phyloP scores from a whole-genome alignment of 192 early-diverging fungal genomes.

The Lobulomyces angularis region DNA sequence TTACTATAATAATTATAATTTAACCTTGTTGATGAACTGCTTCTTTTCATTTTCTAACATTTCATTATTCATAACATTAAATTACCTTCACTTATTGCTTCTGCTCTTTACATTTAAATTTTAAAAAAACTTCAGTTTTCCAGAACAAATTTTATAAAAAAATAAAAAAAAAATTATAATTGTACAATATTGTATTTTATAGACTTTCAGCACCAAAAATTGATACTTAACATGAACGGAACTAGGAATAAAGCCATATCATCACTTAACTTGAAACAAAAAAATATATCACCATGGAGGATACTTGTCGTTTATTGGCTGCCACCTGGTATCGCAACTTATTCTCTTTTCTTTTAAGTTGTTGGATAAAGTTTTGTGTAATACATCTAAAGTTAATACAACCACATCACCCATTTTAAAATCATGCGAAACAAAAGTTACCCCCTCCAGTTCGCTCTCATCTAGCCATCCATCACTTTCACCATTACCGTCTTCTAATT shows the following conservation, averaged over 20 bases:
- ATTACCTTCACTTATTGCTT: too few relatives aligned
- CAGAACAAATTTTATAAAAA: too few relatives aligned
- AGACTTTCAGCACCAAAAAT: too few relatives aligned
- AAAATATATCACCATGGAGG: slow-evolving; percentile 9
- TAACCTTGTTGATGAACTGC: too few relatives aligned
- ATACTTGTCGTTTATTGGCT: not conserved
- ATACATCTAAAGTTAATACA: slow-evolving; percentile 15
- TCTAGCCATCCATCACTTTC: not conserved
- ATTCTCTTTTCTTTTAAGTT: slow-evolving; percentile 19
- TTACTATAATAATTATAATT: too few relatives aligned
- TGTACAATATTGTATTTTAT: too few relatives aligned
- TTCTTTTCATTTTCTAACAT: too few relatives aligned
- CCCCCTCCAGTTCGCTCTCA: not conserved
- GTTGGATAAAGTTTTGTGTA: slow-evolving; percentile 31
- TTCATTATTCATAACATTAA: too few relatives aligned
- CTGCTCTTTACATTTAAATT: too few relatives aligned
- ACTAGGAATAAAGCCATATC: slow-evolving; percentile 14
- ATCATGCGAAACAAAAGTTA: slow-evolving; percentile 13
- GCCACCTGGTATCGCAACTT: slow-evolving; percentile 33
- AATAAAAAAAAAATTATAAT: too few relatives aligned
- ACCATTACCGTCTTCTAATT: not conserved
- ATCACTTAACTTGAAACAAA: slow-evolving; percentile 2
- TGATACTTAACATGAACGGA: too few relatives aligned
- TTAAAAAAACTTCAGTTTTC: too few relatives aligned
- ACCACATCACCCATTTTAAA: slow-evolving; percentile 22